Percentiles rank a stretch among this genome's conserved stretches.
phyloP scores from a whole-genome alignment of 371 early-diverging fungal species.

The Chytridium lagenaria region DNA sequence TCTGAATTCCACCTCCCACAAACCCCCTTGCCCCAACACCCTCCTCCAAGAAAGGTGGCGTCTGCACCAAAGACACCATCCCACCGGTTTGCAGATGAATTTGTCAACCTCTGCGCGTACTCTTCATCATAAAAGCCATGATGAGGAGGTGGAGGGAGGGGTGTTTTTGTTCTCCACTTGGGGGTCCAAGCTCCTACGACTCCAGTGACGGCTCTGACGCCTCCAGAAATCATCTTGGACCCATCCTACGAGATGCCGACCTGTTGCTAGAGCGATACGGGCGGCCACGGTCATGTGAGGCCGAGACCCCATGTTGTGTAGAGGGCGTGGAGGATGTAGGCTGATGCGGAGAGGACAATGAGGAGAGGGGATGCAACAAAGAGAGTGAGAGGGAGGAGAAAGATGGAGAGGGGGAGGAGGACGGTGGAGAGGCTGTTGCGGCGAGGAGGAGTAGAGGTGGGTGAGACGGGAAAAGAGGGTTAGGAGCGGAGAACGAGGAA shows the following conservation, averaged over 20 bases:
- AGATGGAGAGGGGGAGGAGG: constrained; percentile 23
- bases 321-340: constrained; percentile 27
- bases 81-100: neutral
- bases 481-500: neutral
- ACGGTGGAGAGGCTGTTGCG: constrained; percentile 25
- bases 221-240: neutral
- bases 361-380: constrained; percentile 24
- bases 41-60: neutral
- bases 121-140: neutral
- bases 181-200: neutral
- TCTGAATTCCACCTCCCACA: neutral
- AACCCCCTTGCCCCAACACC: neutral
- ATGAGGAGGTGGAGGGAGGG: neutral
- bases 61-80: too few species aligned
- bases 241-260: neutral
- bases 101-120: neutral
- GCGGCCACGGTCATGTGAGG: constrained; percentile 17
- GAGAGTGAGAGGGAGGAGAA: constrained; percentile 21
- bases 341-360: constrained; percentile 7
- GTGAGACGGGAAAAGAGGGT: constrained; percentile 4
- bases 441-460: constrained; percentile 22
- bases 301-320: constrained; percentile 29
- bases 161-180: neutral
- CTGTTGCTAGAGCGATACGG: constrained; percentile 20
- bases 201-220: neutral